phyloP scores from a whole-genome alignment of 2,329 filamentous ascomycete species.

The Fusarium oligoseptatum region DNA sequence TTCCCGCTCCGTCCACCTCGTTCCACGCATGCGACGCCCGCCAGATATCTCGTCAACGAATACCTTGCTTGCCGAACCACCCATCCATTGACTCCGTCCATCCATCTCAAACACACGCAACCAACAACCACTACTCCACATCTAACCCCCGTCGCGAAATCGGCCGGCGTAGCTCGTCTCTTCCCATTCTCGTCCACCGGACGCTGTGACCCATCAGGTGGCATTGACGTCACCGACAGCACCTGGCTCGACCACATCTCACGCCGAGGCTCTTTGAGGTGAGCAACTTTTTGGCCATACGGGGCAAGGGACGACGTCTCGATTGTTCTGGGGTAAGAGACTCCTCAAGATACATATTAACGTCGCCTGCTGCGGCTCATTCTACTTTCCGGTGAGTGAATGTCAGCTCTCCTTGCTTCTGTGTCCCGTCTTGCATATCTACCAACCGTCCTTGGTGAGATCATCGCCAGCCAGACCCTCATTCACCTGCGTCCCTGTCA shows the following conservation, averaged over 20 bases:
- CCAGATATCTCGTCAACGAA: constrained; percentile 21
- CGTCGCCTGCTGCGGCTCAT: constrained; percentile 37
- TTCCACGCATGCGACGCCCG: constrained; percentile 32
- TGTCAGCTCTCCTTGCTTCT: constrained; percentile 12
- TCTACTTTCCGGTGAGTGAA: constrained; percentile 35
- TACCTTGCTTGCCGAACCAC: constrained; percentile 22
- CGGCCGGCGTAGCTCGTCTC: constrained; percentile 16
- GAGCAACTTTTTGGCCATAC: constrained; percentile 24
- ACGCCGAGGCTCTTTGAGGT: constrained; percentile 22
- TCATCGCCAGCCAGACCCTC: constrained; percentile 12
- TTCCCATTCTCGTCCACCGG: constrained; percentile 28
- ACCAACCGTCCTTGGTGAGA: constrained; percentile 23
- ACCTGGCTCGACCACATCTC: constrained; percentile 22
- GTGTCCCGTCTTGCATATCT: constrained; percentile 16
- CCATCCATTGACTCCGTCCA: constrained; percentile 33
- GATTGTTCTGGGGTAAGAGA: constrained; percentile 26
- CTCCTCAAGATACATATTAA: constrained; percentile 28
- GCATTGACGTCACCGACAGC: constrained; percentile 46
- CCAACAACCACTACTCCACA: constrained; percentile 28
- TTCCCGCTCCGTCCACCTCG: constrained; percentile 10
- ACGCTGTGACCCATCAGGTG: constrained; percentile 40
- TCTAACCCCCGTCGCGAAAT: constrained; percentile 17
- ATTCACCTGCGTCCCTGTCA: constrained; percentile 8
- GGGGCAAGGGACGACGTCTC: constrained; percentile 24
- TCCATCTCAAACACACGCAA: constrained; percentile 23